Evolutionary conservation across 2,329 filamentous ascomycete genomes (phyloP).

Genomic region (Venturiaceae sp.): DNA sequence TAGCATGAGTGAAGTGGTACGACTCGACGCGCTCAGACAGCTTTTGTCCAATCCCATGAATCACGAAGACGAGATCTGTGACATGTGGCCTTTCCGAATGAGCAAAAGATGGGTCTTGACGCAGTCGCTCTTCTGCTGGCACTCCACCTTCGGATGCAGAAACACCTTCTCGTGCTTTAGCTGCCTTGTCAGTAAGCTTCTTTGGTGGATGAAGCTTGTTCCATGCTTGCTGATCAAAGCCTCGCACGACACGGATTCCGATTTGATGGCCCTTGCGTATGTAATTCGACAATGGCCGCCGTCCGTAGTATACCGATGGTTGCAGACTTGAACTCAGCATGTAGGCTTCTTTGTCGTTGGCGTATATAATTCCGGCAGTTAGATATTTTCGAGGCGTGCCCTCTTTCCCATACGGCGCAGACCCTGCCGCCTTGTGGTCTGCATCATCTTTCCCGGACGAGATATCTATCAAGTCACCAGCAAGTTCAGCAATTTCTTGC

Average conservation of each 20-base stretch:
- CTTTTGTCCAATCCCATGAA: conserved; percentile 95
- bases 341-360: conserved; percentile 66
- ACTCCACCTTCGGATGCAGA: conserved; percentile 33
- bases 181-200: conserved; percentile 23
- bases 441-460: conserved; percentile 32
- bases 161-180: conserved; percentile 33
- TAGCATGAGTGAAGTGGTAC: conserved; percentile 93
- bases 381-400: conserved; percentile 51
- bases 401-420: conserved; percentile 30
- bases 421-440: conserved; percentile 39
- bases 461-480: conserved; percentile 38
- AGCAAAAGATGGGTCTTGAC: conserved; percentile 49
- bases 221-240: conserved; percentile 75
- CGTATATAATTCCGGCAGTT: conserved; percentile 78
- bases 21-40: conserved; percentile 89
- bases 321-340: conserved; percentile 77
- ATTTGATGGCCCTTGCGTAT: conserved; percentile 77
- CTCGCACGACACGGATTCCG: conserved; percentile 79
- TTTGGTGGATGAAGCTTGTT: conserved; percentile 55
- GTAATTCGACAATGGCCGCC: conserved; percentile 66
- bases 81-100: conserved; percentile 58
- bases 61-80: conserved; percentile 80
- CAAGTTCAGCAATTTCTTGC: conserved; percentile 31
- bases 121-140: conserved; percentile 27
- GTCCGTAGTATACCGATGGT: conserved; percentile 75